Base-by-base conservation (phyloP, 2,329 filamentous ascomycete genomes). In the Fusarium falciforme region DNA sequence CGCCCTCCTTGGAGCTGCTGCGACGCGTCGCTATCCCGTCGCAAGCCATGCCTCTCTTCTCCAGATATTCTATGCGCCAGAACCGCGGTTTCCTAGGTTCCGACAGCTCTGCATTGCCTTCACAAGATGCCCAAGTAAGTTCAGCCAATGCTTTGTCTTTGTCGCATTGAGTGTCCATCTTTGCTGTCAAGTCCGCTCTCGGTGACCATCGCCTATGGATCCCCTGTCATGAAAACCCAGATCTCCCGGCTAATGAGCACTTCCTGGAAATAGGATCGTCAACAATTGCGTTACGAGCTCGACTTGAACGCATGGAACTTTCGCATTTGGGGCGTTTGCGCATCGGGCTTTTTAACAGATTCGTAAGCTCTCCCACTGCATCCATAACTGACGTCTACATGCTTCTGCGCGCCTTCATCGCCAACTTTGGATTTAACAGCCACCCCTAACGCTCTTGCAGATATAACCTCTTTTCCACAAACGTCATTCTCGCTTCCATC, bases 221-320 rank as follows among this genome's bases (percentile, higher is more conserved):
- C 66, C 58, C 49, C 62, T 70, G 58, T 59, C 61, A 64, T 64
- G 27, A 36, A 54, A 47, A 61, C 64, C 35, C 54, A 47, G 36
- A 66, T 29, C 27, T 59, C 57, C 22, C 47, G 29, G 54, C 75
- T 77, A 62, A 78, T 44, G 52, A 57, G 49, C 58, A 52, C 33
- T 69, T 65, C 44, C 52, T 49, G 38, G 52, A 58, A 38, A 70
- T 72, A 88, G 86, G 87, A 88, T 77, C 86, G 87, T 59, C 82
- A 84, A 65, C 87, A 88, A 73, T 74, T 89, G 38, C 84, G 87
- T 67, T 88, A 88, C 76, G 87, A 88, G 74, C 83, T 89, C 38
- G 87, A 89, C 69, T 80, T 89, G 20, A 89, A 89, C 75, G 85
- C 85, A 1, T 89, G 87, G 87, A 89, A 88, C 75, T 78, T 88